phyloP scores from a whole-genome alignment of 2,329 filamentous ascomycete genomes.

The Ceratocystis destructans region DNA sequence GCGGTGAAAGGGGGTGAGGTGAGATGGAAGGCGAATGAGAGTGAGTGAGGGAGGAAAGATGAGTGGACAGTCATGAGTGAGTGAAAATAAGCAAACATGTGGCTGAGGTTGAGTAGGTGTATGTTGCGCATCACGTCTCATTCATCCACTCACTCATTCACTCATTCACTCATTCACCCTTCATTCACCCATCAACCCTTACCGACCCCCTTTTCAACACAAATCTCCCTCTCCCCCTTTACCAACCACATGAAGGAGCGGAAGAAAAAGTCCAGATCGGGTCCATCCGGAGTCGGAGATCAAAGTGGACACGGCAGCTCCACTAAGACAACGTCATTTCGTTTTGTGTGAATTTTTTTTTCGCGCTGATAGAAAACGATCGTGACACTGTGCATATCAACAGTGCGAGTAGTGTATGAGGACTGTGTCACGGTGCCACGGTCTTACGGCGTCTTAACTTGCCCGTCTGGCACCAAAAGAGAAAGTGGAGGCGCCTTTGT shows the following conservation, averaged over 20 bases:
- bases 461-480: not conserved
- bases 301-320: conserved; percentile 9
- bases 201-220: not conserved
- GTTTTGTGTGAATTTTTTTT: not conserved
- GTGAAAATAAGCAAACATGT: not conserved
- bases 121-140: not conserved
- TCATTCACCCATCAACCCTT: not conserved
- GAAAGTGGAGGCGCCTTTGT: conserved; percentile 1
- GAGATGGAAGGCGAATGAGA: not conserved
- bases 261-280: conserved; percentile 2
- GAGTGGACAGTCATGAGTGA: not conserved
- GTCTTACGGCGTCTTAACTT: not conserved
- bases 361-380: conserved; percentile 2
- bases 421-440: not conserved
- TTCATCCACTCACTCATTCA: not conserved
- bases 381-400: not conserved
- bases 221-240: not conserved
- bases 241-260: not conserved
- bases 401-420: not conserved
- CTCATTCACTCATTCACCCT: not conserved
- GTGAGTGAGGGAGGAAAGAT: not conserved
- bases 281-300: conserved; percentile 13
- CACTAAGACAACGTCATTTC: conserved; percentile 8
- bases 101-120: not conserved
- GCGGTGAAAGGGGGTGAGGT: not conserved